phyloP scores from a whole-genome alignment of 805 yeast genomes.

The Kluyveromyces lactis region DNA sequence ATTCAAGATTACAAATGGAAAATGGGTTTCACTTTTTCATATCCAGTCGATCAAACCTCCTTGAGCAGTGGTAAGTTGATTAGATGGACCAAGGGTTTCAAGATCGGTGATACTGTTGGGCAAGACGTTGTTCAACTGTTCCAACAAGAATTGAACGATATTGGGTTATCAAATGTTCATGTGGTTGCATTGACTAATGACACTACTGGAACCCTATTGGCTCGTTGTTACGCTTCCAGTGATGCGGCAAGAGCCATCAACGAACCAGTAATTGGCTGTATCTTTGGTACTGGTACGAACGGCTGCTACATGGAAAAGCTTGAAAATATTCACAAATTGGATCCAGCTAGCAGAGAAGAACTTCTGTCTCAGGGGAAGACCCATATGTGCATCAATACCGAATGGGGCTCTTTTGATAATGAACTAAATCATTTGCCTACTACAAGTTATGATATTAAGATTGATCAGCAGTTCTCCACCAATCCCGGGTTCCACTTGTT shows the following conservation, averaged over 20 bases:
- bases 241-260: constrained; percentile 51
- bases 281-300: constrained; percentile 96
- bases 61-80: constrained; percentile 71
- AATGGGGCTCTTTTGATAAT: constrained; percentile 97
- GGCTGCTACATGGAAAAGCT: constrained; percentile 86
- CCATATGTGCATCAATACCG: constrained; percentile 88
- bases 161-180: constrained; percentile 47
- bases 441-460: constrained; percentile 64
- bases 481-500: constrained; percentile 86
- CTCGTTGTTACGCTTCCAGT: constrained; percentile 72
- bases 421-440: constrained; percentile 64
- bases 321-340: constrained; percentile 65
- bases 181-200: constrained; percentile 92
- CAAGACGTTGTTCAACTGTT: constrained; percentile 69
- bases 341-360: constrained; percentile 34
- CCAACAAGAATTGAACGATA: constrained; percentile 58
- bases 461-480: constrained; percentile 61
- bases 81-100: constrained; percentile 96
- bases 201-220: constrained; percentile 87
- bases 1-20: constrained; percentile 38
- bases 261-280: constrained; percentile 77
- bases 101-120: constrained; percentile 77
- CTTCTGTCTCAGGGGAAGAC: constrained; percentile 38
- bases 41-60: constrained; percentile 84
- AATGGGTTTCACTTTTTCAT: constrained; percentile 89